phyloP scores from a whole-genome alignment of 352 stramenopile species.

The Halophytophthora polymorphica region DNA sequence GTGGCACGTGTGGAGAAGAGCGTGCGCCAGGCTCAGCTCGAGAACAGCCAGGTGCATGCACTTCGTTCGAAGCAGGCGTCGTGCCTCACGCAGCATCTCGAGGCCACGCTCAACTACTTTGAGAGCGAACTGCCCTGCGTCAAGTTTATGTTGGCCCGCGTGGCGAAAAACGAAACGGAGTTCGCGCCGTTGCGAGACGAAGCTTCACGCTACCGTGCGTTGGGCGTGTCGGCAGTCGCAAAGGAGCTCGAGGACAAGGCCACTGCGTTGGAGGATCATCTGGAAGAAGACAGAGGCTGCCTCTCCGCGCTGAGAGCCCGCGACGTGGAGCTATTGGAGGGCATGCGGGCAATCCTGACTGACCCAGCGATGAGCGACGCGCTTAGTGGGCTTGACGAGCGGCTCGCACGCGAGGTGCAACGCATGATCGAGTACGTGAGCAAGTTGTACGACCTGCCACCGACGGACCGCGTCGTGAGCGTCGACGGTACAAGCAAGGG shows the following conservation, averaged over 20 bases:
- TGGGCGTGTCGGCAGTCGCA: conserved; percentile 50
- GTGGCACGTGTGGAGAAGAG: conserved; percentile 33
- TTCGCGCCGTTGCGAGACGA: conserved; percentile 39
- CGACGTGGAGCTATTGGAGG: conserved; percentile 46
- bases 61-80: conserved; percentile 44
- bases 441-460: conserved; percentile 41
- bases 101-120: conserved; percentile 71
- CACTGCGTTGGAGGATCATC: conserved; percentile 27
- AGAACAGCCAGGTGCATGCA: conserved; percentile 38
- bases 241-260: conserved; percentile 54
- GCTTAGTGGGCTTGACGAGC: conserved; percentile 26
- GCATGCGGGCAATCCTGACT: conserved; percentile 26
- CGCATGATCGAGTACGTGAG: conserved; percentile 65
- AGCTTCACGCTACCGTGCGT: conserved; percentile 42
- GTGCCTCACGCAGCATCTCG: conserved; percentile 56
- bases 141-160: conserved; percentile 75
- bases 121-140: conserved; percentile 72
- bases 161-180: conserved; percentile 42
- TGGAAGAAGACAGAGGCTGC: conserved; percentile 50
- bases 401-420: conserved; percentile 48
- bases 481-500: conserved; percentile 9
- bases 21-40: conserved; percentile 34
- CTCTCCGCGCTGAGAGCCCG: conserved; percentile 42
- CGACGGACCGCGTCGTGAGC: neutral
- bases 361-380: conserved; percentile 18